phyloP scores from a whole-genome alignment of 163 green algal genomes.

The Volvox carteri region DNA sequence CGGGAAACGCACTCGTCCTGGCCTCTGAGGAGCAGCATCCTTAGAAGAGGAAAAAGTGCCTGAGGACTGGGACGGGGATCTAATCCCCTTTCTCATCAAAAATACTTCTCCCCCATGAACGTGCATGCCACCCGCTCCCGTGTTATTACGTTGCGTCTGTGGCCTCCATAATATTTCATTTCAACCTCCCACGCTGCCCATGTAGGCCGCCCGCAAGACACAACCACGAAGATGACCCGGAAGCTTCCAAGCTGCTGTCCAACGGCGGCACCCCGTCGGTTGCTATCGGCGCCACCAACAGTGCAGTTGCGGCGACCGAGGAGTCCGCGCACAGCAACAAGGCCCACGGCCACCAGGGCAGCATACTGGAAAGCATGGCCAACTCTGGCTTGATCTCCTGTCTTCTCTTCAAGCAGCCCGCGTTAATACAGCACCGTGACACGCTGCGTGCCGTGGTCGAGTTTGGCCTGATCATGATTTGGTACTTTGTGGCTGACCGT shows the following conservation, averaged over 20 bases:
- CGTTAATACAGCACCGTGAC: slow-evolving; percentile 1
- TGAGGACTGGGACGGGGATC: no score
- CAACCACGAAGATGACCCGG: background rate
- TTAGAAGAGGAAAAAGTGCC: no score
- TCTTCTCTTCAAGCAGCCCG: slow-evolving; percentile 2
- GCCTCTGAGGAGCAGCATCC: no score
- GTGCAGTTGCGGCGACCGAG: background rate
- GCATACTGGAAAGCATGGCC: slow-evolving; percentile 39
- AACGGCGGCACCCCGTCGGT: background rate
- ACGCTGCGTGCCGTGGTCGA: slow-evolving; percentile 68
- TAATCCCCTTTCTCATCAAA: no score
- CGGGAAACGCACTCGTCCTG: no score
- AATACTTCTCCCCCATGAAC: no score
- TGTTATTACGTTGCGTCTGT: no score
- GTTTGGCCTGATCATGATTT: slow-evolving; percentile 88
- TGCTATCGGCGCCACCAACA: background rate
- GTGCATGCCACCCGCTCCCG: no score
- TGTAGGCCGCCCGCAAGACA: no score
- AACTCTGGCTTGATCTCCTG: slow-evolving; percentile 32
- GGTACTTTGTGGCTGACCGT: slow-evolving; percentile 92
- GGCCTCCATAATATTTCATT: no score
- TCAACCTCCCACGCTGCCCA: no score
- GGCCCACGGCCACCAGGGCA: background rate
- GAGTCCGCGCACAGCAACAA: background rate
- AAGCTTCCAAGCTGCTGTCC: slow-evolving; percentile 23